Percentiles rank a stretch among this genome's conserved stretches.
Conservation (phyloP, 2,329 filamentous ascomycete species). For the Fusarium musae region DNA sequence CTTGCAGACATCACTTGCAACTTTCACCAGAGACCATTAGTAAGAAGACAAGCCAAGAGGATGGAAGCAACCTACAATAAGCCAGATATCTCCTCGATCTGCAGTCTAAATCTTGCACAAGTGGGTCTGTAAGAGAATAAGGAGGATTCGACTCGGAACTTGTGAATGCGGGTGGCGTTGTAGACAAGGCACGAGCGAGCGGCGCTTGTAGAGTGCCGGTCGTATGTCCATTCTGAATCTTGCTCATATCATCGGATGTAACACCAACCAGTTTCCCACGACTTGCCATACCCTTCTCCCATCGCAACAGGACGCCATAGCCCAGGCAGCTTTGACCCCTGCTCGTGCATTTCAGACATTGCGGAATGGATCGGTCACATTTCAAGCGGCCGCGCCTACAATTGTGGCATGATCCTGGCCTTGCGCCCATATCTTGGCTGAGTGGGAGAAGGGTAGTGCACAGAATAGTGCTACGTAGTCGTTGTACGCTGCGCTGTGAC, state of each 20-base stretch:
- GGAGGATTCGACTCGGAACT: not conserved
- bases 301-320: not conserved
- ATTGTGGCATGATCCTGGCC: not conserved
- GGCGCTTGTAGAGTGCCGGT: accelerated
- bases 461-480: not conserved
- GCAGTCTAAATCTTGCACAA: not conserved
- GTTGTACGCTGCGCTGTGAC: accelerated
- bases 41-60: accelerated
- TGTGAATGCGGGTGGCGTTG: accelerated
- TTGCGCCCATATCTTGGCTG: not conserved
- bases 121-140: not conserved
- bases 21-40: accelerated
- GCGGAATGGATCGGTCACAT: not conserved
- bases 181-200: accelerated
- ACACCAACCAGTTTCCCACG: not conserved
- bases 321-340: not conserved
- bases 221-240: accelerated
- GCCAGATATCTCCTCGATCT: not conserved
- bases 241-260: not conserved
- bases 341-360: not conserved
- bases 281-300: not conserved
- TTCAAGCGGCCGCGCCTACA: not conserved
- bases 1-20: not conserved
- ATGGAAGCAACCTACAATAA: accelerated
- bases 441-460: accelerated